Base-by-base conservation (phyloP, 805 yeast genomes). In the Candida tallmaniae region DNA sequence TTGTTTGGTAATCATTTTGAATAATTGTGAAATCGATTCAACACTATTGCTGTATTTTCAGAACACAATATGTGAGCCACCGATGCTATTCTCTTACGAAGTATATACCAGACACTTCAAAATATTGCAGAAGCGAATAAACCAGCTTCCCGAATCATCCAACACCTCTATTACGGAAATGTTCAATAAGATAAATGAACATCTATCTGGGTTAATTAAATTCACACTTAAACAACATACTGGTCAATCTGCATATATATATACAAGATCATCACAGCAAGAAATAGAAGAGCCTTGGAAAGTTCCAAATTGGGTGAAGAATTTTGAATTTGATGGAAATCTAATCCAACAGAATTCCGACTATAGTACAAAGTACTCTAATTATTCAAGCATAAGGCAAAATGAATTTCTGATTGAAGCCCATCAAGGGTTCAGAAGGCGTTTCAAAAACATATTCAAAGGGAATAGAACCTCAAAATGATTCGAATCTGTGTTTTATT, bases 41-140 rank as follows among this genome's bases (percentile, higher is more conserved):
- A 24, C 7, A 2, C 6, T 42, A 9, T 20, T 42, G n/a, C 19
- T 27, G 12, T 33, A 42, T 24, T 36, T 42, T 17, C 19, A 24
- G n/a, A 16, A 10, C 3, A 3, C 32, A 8, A 18, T 42, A 15
- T 7, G n/a, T 11, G 21, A 31, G 9, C 20, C 15, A 2, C 46
- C 46, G 6, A 23, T 34, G 4, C 36, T 34, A 19, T 42, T 42
- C 15, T 42, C 46, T 5, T 30, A 33, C 14, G 42, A 31, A 15
- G 3, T 34, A 17, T 41, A 21, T 27, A 25, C 29, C 12, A 23
- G 25, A 2, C 38, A 41, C 16, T 23, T 38, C 15, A 18, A 7
- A 6, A 27, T 41, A n/a, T 15, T 41, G 15, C 29, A 27, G 18
- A 24, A 33, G 3, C 24, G 45, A 16, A 27, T 35, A 3, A 12